These are phyloP conservation scores for Litchi chinensis DNA, from an alignment of 345 rosid species.

Conservation along the genomic window DNA sequence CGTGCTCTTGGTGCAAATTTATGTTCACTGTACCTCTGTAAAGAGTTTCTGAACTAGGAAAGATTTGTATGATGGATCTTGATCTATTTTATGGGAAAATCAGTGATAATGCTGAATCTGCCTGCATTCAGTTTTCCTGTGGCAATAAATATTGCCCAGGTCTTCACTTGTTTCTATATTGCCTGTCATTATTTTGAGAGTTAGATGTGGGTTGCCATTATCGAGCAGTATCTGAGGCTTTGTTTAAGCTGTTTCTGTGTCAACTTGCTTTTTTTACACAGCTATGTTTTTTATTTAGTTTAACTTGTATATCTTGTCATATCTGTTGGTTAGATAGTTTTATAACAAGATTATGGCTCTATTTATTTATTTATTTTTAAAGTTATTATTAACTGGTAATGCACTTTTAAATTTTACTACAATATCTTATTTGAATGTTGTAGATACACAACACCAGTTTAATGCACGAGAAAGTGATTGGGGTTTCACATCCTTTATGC, in stretches of 20 bases:
- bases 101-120: background rate
- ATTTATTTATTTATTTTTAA: background rate
- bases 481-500: conserved; percentile 96
- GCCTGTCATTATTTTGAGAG: background rate
- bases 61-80: background rate
- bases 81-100: background rate
- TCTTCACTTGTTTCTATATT: conserved; percentile 4
- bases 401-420: background rate
- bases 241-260: background rate
- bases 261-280: background rate
- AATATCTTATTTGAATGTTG: conserved; percentile 24
- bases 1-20: background rate
- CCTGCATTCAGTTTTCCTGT: background rate
- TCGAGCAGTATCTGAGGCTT: background rate
- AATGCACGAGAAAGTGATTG: conserved; percentile 93
- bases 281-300: background rate
- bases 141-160: background rate
- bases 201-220: background rate
- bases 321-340: background rate
- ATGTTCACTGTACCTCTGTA: background rate
- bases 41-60: too few relatives aligned
- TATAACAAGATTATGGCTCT: background rate
- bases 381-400: background rate
- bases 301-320: background rate
- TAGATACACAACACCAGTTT: conserved; percentile 95